phyloP scores from a whole-genome alignment of 768 basidiomycete genomes.

The Calocybe cyanea region DNA sequence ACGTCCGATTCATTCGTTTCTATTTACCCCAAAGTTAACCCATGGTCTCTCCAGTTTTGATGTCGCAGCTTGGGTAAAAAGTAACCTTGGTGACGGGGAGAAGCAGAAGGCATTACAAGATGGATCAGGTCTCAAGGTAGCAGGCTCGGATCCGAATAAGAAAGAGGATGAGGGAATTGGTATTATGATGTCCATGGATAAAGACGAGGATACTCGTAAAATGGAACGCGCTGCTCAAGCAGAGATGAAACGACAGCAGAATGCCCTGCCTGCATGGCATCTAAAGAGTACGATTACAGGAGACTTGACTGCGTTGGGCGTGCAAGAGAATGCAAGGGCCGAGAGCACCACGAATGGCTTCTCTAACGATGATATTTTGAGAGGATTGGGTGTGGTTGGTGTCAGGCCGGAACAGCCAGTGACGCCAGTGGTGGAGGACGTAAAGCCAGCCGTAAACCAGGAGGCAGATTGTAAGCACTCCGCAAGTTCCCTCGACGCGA shows the following conservation, averaged over 20 bases:
- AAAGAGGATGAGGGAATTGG: conserved; percentile 75
- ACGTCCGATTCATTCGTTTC: conserved; percentile 25
- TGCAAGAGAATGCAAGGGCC: conserved; percentile 63
- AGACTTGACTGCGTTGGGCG: conserved; percentile 82
- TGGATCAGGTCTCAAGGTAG: conserved; percentile 63
- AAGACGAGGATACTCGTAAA: conserved; percentile 73
- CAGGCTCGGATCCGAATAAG: conserved; percentile 59
- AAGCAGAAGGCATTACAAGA: conserved; percentile 51
- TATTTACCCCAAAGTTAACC: not conserved
- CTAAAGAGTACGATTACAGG: conserved; percentile 94
- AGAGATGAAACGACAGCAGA: conserved; percentile 84
- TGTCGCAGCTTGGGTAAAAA: conserved; percentile 77
- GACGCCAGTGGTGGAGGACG: conserved; percentile 19
- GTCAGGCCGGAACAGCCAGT: conserved; percentile 25
- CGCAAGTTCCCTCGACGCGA: not conserved
- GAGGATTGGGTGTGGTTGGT: conserved; percentile 60
- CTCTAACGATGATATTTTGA: conserved; percentile 71
- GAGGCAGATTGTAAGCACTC: conserved; percentile 62
- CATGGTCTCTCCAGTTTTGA: conserved; percentile 56
- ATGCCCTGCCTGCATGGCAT: conserved; percentile 92
- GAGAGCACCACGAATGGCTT: conserved; percentile 26
- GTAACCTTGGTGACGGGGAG: conserved; percentile 61
- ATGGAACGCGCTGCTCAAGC: conserved; percentile 77
- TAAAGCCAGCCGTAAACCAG: conserved; percentile 35
- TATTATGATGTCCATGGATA: conserved; percentile 86